Evolutionary conservation across 352 stramenopile genomes (phyloP), one percentile per base, ranked within the genome.

Genomic region (Porosira glacialis): DNA sequence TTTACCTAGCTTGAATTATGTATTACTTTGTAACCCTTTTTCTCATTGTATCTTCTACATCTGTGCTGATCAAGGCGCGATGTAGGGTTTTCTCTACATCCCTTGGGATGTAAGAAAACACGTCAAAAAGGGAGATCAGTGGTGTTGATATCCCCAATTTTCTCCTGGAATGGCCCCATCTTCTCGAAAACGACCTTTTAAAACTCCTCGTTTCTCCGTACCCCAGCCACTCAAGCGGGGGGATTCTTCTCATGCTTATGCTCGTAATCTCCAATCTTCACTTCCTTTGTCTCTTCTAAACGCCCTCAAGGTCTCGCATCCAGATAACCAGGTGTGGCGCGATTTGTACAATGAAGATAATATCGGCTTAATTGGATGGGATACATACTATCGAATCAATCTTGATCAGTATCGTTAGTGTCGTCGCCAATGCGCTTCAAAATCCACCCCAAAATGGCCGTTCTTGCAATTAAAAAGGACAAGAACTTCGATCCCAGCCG

Each of bases 391-490:
- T 1, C 33, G 38, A 5, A 49, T 66, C 5, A 22, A 5, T 10
- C 38, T 45, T 2, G 2, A 22, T 2, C 8, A 45, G 38, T 45
- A 45, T 10, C 38, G 38, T 22, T 4, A 4, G 2, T 24, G 59
- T 10, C n/a, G 33, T 3, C 30, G 30, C 30, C 30, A 10, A 10
- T 10, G 4, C 30, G 10, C 4, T 10, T 36, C 30, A 36, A 36
- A 10, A 41, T 50, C 1, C 64, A 70, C 31, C 66, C 66, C 7
- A 49, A 50, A n/a, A 76, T 70, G 30, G 61, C 51, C 21, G 38
- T 76, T 1, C 35, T 76, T 0, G 48, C 48, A 1, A 65, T 65
- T 2, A 76, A 76, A 31, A 8, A 19, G 5, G 57, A 75, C 33
- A 38, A 57, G 24, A 55, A 58, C 2, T 7, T 58, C 0, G 11